A percentile compares a stretch with the other conserved stretches of the same genome.
Conservation (phyloP, 768 basidiomycete species). For the Rhizopogon vinicolor region DNA sequence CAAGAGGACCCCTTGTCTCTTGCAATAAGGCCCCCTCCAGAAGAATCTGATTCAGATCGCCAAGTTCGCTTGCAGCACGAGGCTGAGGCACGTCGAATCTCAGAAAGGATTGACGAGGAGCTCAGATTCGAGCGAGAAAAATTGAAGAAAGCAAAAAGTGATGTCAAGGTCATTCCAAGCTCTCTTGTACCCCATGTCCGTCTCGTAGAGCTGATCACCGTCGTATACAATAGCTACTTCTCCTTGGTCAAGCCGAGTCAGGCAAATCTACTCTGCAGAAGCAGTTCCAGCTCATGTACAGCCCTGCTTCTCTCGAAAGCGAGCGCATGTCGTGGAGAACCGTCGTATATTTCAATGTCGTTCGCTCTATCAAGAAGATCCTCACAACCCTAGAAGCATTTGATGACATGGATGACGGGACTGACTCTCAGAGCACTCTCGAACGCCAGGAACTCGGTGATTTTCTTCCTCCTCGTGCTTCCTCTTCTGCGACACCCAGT, state of each 20-base stretch:
- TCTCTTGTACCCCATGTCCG: neutral
- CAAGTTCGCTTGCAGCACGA: conserved; percentile 56
- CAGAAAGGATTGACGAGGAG: conserved; percentile 81
- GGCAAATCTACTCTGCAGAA: conserved; percentile 77
- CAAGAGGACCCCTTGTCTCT: conserved; percentile 73
- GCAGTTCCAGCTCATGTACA: conserved; percentile 80
- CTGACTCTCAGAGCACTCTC: conserved; percentile 29
- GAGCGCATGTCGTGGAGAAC: conserved; percentile 72
- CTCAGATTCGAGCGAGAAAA: conserved; percentile 66
- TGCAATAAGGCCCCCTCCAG: conserved; percentile 57
- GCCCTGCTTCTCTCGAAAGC: conserved; percentile 61
- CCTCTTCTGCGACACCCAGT: conserved; percentile 5
- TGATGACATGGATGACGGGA: conserved; percentile 58
- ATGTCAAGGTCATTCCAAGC: conserved; percentile 57
- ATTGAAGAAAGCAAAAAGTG: conserved; percentile 59
- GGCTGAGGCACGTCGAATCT: conserved; percentile 69
- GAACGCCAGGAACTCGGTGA: conserved; percentile 28
- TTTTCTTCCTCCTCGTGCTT: conserved; percentile 12
- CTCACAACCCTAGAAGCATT: conserved; percentile 56
- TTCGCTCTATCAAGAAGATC: conserved; percentile 67
- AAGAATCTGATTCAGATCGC: conserved; percentile 66
- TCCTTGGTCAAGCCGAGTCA: conserved; percentile 76
- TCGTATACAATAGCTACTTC: conserved; percentile 44
- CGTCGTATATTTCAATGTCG: conserved; percentile 72
- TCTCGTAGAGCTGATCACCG: conserved; percentile 16